Conservation (phyloP, 257 asterid species). For the Scutellaria galericulata region DNA sequence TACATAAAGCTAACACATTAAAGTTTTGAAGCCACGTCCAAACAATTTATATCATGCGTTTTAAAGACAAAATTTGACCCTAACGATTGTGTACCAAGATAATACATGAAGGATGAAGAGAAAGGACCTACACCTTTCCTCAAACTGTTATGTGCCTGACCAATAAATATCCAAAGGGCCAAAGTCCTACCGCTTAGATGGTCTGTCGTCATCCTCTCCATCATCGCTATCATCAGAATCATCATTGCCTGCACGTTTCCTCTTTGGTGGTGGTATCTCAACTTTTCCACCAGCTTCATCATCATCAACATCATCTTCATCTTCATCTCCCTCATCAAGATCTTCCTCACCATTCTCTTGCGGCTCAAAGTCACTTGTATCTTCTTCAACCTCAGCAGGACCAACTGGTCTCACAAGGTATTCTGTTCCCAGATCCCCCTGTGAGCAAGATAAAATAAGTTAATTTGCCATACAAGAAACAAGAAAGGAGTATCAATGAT, state of each 20-base stretch:
- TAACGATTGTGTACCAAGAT: constrained; percentile 42
- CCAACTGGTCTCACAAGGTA: constrained; percentile 78
- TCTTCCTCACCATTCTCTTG: constrained; percentile 73
- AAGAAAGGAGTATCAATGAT: not conserved
- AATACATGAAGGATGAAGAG: constrained; percentile 35
- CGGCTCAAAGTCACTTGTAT: constrained; percentile 88
- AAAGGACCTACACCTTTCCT: constrained; percentile 10
- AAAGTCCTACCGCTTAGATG: constrained; percentile 63
- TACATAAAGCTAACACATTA: constrained; percentile 30
- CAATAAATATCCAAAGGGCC: too few relatives aligned
- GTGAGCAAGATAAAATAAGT: not conserved
- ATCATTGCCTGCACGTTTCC: constrained; percentile 72
- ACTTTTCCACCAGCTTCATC: constrained; percentile 53
- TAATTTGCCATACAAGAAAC: not conserved
- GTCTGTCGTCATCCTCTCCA: constrained; percentile 79
- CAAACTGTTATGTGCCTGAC: too few relatives aligned
- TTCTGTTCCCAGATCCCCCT: constrained; percentile 92
- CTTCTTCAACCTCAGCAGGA: constrained; percentile 87
- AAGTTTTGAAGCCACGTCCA: constrained; percentile 16
- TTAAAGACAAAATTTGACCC: constrained; percentile 34
- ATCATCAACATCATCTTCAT: constrained; percentile 53
- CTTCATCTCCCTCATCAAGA: constrained; percentile 54
- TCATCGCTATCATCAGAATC: constrained; percentile 64
- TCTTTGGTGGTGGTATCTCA: constrained; percentile 65
- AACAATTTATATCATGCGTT: constrained; percentile 26